Evolutionary conservation across 1,284 basidiomycete genomes (phyloP).

Genomic region (Moesziomyces globuligerus): DNA sequence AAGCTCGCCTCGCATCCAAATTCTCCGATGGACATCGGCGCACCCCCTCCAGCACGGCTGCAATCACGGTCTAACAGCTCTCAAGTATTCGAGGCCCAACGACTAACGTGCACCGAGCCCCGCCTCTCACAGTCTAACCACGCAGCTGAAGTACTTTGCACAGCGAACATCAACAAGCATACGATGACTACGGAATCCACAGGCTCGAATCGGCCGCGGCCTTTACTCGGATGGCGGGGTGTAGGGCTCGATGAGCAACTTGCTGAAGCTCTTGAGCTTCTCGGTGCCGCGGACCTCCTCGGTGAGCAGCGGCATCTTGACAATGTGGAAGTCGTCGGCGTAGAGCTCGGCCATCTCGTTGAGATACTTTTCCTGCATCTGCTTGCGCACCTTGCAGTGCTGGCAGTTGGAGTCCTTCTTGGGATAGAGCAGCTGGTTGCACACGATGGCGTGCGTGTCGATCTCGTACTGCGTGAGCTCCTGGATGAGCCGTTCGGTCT

Average conservation of each 20-base stretch:
- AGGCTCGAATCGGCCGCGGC: background rate
- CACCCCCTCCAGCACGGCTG: too few relatives aligned
- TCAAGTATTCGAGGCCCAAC: too few relatives aligned
- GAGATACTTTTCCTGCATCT: constrained; percentile 83
- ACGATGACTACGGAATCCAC: background rate
- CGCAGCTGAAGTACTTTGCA: too few relatives aligned
- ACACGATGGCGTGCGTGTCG: constrained; percentile 98
- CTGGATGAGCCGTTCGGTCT: constrained; percentile 96
- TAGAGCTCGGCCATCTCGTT: constrained; percentile 65
- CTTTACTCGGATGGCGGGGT: constrained; percentile 43
- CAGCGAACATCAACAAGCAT: too few relatives aligned
- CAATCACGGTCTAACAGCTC: too few relatives aligned
- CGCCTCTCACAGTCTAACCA: too few relatives aligned
- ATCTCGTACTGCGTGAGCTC: constrained; percentile 96
- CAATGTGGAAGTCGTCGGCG: constrained; percentile 65
- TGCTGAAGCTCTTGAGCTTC: constrained; percentile 77
- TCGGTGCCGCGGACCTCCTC: constrained; percentile 96
- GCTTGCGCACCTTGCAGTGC: constrained; percentile 90
- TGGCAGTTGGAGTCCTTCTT: constrained; percentile 91
- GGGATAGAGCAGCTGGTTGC: constrained; percentile 96
- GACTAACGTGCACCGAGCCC: too few relatives aligned
- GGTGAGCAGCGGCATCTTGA: constrained; percentile 86
- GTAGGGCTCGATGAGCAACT: constrained; percentile 59
- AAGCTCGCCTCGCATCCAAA: too few relatives aligned
- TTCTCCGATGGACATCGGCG: too few relatives aligned